These are phyloP conservation scores for Salinomyces thailandicus DNA, from an alignment of 2,329 filamentous ascomycete genomes.

Conservation along the genomic window DNA sequence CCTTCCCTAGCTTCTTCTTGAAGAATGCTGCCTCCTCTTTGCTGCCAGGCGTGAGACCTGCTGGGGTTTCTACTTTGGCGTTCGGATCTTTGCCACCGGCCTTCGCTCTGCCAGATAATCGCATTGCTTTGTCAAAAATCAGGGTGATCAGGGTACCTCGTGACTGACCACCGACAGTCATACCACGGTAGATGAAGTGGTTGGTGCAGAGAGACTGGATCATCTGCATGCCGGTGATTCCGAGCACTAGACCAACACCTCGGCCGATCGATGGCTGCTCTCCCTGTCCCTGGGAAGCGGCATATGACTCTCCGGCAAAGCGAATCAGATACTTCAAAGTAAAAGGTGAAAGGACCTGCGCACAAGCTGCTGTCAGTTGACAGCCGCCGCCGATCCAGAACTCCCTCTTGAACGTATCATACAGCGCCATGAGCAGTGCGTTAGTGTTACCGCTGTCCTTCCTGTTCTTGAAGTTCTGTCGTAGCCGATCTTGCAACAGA, in stretches of 20 bases:
- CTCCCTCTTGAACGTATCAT: constrained; percentile 76
- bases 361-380: constrained; percentile 58
- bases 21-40: constrained; percentile 43
- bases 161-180: constrained; percentile 79
- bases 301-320: constrained; percentile 71
- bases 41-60: constrained; percentile 37
- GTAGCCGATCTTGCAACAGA: constrained; percentile 55
- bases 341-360: constrained; percentile 74
- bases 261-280: constrained; percentile 58
- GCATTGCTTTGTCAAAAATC: constrained; percentile 89
- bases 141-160: constrained; percentile 72
- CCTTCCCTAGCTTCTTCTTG: constrained; percentile 36
- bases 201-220: constrained; percentile 70
- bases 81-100: constrained; percentile 54
- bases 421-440: constrained; percentile 68
- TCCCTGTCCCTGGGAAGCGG: constrained; percentile 42
- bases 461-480: constrained; percentile 59
- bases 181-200: constrained; percentile 86
- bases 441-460: constrained; percentile 53
- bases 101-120: constrained; percentile 74
- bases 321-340: constrained; percentile 75
- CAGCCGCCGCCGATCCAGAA: constrained; percentile 77
- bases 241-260: constrained; percentile 74
- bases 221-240: constrained; percentile 77
- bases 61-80: constrained; percentile 26